These are phyloP conservation scores for Candida silvicultrix DNA, from an alignment of 805 yeast species.

Conservation along the genomic window DNA sequence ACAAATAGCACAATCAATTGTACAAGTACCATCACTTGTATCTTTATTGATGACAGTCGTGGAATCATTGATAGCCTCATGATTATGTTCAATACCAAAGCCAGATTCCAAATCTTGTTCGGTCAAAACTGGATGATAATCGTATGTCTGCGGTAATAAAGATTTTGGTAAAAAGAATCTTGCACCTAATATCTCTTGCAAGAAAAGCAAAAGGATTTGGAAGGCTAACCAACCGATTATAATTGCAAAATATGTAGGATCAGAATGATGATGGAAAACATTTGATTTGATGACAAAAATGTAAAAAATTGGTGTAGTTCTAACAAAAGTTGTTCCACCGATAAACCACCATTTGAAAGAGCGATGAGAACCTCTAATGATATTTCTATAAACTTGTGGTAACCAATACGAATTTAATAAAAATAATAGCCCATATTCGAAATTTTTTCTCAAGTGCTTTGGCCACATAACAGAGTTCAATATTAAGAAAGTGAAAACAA, in stretches of 20 bases:
- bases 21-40: slow-evolving; percentile 32
- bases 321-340: slow-evolving; percentile 55
- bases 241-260: slow-evolving; percentile 40
- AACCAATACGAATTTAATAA: slow-evolving; percentile 72
- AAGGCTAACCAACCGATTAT: slow-evolving; percentile 48
- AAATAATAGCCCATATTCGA: slow-evolving; percentile 51
- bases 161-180: slow-evolving; percentile 76
- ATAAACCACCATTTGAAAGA: slow-evolving; percentile 73
- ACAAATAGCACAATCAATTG: slow-evolving; percentile 83
- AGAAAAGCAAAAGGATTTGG: slow-evolving; percentile 51
- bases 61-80: slow-evolving; percentile 21
- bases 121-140: slow-evolving; percentile 67
- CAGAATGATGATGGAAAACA: slow-evolving; percentile 66
- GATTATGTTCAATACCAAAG: slow-evolving; percentile 45
- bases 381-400: slow-evolving; percentile 82
- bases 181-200: slow-evolving; percentile 70
- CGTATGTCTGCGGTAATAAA: slow-evolving; percentile 74
- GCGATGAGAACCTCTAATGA: slow-evolving; percentile 58
- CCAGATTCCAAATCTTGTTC: slow-evolving; percentile 58
- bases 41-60: slow-evolving; percentile 24
- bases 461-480: slow-evolving; percentile 63
- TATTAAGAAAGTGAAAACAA: slow-evolving; percentile 51
- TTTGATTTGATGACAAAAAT: slow-evolving; percentile 46
- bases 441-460: slow-evolving; percentile 38
- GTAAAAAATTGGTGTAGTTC: slow-evolving; percentile 63